These are phyloP conservation scores for Hanseniaspora mollemarum DNA, from an alignment of 805 yeast species.

Conservation along the genomic window DNA sequence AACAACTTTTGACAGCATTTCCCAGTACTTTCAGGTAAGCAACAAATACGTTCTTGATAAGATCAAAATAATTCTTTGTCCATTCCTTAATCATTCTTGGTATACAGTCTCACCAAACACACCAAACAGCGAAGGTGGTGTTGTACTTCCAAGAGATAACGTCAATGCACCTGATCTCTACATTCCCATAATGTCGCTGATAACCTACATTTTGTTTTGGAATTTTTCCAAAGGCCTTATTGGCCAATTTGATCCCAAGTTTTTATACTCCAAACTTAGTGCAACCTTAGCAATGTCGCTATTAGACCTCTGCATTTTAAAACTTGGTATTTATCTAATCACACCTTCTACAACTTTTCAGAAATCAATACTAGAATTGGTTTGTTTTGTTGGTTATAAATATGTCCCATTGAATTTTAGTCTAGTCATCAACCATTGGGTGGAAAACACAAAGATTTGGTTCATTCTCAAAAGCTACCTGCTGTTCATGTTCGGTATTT, in stretches of 20 bases:
- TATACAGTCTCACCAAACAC: conserved; percentile 34
- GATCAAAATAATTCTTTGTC: conserved; percentile 63
- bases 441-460: conserved; percentile 36
- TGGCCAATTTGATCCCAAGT: conserved; percentile 86
- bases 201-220: conserved; percentile 75
- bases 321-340: conserved; percentile 71
- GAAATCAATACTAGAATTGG: conserved; percentile 48
- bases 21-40: conserved; percentile 84
- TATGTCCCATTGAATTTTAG: conserved; percentile 67
- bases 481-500: conserved; percentile 48
- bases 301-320: conserved; percentile 63
- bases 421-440: conserved; percentile 24
- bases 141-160: conserved; percentile 55
- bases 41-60: conserved; percentile 75
- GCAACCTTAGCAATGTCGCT: conserved; percentile 74
- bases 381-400: conserved; percentile 87
- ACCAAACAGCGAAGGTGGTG: background rate
- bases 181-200: conserved; percentile 85
- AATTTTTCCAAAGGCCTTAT: conserved; percentile 75
- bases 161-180: conserved; percentile 93
- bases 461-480: conserved; percentile 38
- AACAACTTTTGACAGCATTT: conserved; percentile 40
- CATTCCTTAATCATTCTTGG: conserved; percentile 80
- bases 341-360: conserved; percentile 20
- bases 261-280: conserved; percentile 76